Evolutionary conservation across 768 basidiomycete species (phyloP).

Genomic region (Suillus placidus): DNA sequence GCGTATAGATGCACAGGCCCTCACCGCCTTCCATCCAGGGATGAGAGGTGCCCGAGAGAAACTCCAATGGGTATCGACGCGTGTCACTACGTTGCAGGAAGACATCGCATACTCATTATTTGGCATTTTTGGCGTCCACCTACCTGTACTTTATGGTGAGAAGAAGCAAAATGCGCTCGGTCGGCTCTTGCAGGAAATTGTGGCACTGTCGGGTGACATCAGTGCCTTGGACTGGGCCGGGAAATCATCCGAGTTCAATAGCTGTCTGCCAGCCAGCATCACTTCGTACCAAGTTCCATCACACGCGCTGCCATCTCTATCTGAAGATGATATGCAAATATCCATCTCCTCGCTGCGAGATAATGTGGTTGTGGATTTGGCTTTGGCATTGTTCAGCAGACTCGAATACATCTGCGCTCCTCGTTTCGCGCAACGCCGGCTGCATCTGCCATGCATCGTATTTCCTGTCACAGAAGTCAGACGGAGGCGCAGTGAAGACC

Average conservation of each 20-base stretch:
- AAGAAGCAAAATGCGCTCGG: neutral
- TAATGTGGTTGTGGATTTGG: neutral
- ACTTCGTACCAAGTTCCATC: neutral
- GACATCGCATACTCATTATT: neutral
- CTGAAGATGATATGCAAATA: neutral
- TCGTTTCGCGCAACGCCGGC: neutral
- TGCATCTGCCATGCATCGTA: neutral
- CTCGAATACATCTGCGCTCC: neutral
- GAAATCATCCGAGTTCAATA: neutral
- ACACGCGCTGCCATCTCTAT: neutral
- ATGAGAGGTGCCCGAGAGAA: neutral
- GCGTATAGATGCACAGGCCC: neutral
- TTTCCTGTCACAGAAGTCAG: neutral
- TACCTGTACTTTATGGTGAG: neutral
- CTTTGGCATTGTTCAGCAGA: neutral
- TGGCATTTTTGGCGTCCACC: neutral
- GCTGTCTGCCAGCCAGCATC: neutral
- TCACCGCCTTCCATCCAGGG: neutral
- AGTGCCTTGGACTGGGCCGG: neutral
- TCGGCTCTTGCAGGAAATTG: neutral
- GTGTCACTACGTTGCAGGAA: neutral
- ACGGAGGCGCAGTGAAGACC: neutral
- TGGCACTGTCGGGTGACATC: neutral
- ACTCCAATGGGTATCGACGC: neutral
- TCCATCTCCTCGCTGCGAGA: neutral